Evolutionary conservation across 805 yeast species (phyloP).

Genomic region (Debaryomyces maramus): DNA sequence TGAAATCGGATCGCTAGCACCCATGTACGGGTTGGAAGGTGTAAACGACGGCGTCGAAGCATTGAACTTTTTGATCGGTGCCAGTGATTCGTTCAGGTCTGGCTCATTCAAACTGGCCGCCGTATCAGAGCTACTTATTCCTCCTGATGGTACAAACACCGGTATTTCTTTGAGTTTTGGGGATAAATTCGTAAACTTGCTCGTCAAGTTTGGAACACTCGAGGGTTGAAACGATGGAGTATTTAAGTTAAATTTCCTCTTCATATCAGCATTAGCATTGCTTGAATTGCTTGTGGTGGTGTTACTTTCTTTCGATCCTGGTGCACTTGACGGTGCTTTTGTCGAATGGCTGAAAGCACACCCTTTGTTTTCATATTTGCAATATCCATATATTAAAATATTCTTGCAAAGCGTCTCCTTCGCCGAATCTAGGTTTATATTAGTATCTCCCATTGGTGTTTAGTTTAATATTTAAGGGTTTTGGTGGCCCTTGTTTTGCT

Average conservation of each 20-base stretch:
- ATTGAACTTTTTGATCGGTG: constrained; percentile 30
- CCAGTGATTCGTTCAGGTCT: constrained; percentile 1
- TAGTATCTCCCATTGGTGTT: constrained; percentile 15
- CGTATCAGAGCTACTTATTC: constrained; percentile 2
- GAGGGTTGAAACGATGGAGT: constrained; percentile 48
- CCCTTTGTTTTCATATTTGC: constrained; percentile 85
- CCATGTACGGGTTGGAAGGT: constrained; percentile 26
- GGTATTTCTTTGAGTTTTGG: constrained; percentile 51
- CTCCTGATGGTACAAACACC: constrained; percentile 47
- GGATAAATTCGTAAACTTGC: constrained; percentile 46
- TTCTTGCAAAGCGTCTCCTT: constrained; percentile 81
- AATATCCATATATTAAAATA: constrained; percentile 80
- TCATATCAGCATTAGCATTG: constrained; percentile 23
- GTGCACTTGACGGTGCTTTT: constrained; percentile 15
- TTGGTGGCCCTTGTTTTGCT: background rate
- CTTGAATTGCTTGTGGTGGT: constrained; percentile 9
- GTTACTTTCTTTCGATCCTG: constrained; percentile 3
- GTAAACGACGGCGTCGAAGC: constrained; percentile 42
- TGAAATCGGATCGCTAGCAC: constrained; percentile 13
- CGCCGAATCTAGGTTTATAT: constrained; percentile 55
- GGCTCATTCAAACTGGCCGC: background rate
- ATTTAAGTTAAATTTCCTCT: constrained; percentile 37
- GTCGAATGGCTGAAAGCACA: constrained; percentile 75
- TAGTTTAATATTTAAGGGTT: background rate
- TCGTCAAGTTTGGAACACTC: constrained; percentile 21